Base-by-base conservation (phyloP, 768 basidiomycete species). In the Cystofilobasidium bisporidii region DNA sequence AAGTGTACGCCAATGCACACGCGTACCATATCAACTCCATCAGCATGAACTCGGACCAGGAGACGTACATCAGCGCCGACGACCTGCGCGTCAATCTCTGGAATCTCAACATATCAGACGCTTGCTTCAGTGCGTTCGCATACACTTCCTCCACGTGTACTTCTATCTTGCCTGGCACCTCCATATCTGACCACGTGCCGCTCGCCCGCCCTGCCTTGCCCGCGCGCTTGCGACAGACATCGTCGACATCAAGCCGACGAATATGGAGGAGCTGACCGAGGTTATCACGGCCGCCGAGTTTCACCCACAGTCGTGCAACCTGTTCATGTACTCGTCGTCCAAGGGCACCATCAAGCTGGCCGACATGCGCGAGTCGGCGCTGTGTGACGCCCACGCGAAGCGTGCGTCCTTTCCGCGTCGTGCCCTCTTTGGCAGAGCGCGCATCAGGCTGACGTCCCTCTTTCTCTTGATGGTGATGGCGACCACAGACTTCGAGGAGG, bases 11-110 rank as follows among this genome's bases (percentile, higher is more conserved):
- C 69, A 99, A 98, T 77, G 96, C 96, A 1, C 96, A 98, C 75
- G 94, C 94, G 50, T 99, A 99, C 80, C 96, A 99, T 79, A 97
- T 99, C 83, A 97, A 98, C 78, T 97, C 94, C 72, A 97, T 99
- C 77, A 92, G 91, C 63, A 91, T 98, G 76, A 99, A 99, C 79
- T 97, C 92, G 65, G 96, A 99, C 79, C 92, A 96, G 74, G 96
- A 99, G 81, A 99, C 96, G 1, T 99, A 93, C 79, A 93, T 99
- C 71, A 94, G 91, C 55, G 94, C 96, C n/a, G 96, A 98, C 76
- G 96, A 99, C 80, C 82, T 99, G 58, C 82, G 96, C 71, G 83
- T 99, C 79, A 99, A 99, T 78, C 82, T 99, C 30, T 99, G 96
- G 96, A 99, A 99, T 77, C 81, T 99, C 71, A 89, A 91, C 76